Percentiles rank a stretch among this genome's conserved stretches.
phyloP scores from a whole-genome alignment of 1,284 basidiomycete genomes.

The Vanrija humicola region DNA sequence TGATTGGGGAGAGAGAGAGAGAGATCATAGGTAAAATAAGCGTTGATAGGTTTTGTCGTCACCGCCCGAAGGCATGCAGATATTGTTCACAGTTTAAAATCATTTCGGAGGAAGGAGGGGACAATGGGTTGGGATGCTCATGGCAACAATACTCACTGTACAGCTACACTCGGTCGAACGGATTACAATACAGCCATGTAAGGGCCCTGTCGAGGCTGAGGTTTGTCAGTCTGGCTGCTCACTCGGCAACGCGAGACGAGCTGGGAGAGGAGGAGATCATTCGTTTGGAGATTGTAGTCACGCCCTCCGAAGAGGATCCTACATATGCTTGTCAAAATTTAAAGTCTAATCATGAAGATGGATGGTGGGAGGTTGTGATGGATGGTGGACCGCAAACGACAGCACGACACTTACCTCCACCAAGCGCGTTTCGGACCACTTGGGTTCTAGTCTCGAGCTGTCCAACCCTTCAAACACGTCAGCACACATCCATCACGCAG shows the following conservation, averaged over 20 bases:
- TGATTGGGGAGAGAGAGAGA: neutral
- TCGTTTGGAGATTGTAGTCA: slow-evolving; percentile 34
- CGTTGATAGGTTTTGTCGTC: slow-evolving; percentile 26
- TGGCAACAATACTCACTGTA: slow-evolving; percentile 2
- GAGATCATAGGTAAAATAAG: slow-evolving; percentile 16
- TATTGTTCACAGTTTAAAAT: slow-evolving; percentile 24
- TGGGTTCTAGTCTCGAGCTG: too few species aligned
- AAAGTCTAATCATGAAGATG: slow-evolving; percentile 37
- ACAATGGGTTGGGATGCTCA: neutral
- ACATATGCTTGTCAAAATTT: slow-evolving; percentile 48
- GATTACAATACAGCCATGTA: neutral
- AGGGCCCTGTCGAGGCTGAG: too few species aligned
- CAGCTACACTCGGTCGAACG: neutral
- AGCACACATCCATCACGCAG: neutral
- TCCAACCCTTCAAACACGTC: neutral
- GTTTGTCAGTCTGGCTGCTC: neutral
- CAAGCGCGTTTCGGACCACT: neutral
- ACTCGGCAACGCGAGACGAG: neutral
- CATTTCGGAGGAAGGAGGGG: slow-evolving; percentile 2
- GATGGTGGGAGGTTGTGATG: neutral
- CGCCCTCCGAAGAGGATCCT: slow-evolving; percentile 41
- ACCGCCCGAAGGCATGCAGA: slow-evolving; percentile 21
- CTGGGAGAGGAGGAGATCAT: neutral
- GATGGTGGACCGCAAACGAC: neutral
- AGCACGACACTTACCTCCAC: neutral